Percentiles rank a stretch among this genome's conserved stretches.
Evolutionary conservation across 306 rosid genomes (phyloP).

Genomic region (Quercus variabilis): DNA sequence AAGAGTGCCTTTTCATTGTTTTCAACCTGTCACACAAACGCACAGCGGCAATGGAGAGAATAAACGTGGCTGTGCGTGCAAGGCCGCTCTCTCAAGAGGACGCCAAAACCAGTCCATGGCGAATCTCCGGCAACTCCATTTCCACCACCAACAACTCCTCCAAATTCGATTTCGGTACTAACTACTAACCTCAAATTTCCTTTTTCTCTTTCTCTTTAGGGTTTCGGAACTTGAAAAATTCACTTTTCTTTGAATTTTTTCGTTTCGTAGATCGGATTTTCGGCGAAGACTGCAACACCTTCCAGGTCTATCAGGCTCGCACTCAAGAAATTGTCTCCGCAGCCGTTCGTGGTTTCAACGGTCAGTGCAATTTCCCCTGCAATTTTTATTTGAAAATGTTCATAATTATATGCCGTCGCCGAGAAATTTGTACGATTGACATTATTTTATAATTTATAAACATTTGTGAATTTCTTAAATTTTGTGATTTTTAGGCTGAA

Average conservation of each 20-base stretch:
- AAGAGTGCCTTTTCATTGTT: not conserved
- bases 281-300: constrained; percentile 50
- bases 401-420: no score
- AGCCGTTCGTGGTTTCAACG: constrained; percentile 88
- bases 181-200: not conserved
- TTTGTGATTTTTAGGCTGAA: no score
- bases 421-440: no score
- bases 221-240: not conserved
- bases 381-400: no score
- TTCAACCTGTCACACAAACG: no score
- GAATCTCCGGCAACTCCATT: constrained; percentile 67
- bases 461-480: no score
- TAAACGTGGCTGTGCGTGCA: constrained; percentile 78
- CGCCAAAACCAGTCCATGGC: constrained; percentile 69
- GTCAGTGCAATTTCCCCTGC: constrained; percentile 24
- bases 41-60: constrained; percentile 61
- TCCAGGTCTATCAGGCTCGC: constrained; percentile 64
- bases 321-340: constrained; percentile 75
- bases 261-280: constrained; percentile 57
- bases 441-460: not conserved
- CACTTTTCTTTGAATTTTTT: not conserved
- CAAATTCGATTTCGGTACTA: constrained; percentile 76
- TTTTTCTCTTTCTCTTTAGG: not conserved
- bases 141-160: constrained; percentile 50
- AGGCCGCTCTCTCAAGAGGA: constrained; percentile 76